Percentiles rank a stretch among this genome's conserved stretches.
These are phyloP conservation scores for Nannochloris sp. DNA, from an alignment of 139 green algal genomes.

Conservation along the genomic window DNA sequence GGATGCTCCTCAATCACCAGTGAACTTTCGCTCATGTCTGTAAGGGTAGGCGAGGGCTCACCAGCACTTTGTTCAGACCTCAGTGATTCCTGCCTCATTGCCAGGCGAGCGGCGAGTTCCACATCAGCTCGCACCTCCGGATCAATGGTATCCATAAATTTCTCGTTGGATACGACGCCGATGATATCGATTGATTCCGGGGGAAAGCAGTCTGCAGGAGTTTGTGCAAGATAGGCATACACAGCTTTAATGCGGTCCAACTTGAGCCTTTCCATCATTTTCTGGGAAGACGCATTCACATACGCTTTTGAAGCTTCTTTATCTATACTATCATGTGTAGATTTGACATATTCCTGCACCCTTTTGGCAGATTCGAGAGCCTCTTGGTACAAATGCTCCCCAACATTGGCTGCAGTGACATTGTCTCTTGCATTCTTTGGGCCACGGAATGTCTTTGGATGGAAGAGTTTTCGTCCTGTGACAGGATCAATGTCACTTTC, in stretches of 20 bases:
- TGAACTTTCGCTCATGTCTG: background rate
- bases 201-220: slow-evolving; percentile 6
- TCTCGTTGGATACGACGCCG: slow-evolving; percentile 40
- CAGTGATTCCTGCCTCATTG: background rate
- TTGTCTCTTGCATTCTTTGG: slow-evolving; percentile 9
- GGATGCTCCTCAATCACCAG: background rate
- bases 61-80: background rate
- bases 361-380: slow-evolving; percentile 31
- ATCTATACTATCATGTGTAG: slow-evolving; percentile 11
- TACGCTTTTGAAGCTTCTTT: slow-evolving; percentile 12
- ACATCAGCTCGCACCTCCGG: slow-evolving; percentile 50
- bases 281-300: slow-evolving; percentile 19
- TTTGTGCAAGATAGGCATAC: slow-evolving; percentile 59
- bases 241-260: slow-evolving; percentile 64
- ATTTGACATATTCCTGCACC: slow-evolving; percentile 18
- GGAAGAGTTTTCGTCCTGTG: slow-evolving; percentile 55
- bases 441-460: slow-evolving; percentile 46
- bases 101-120: slow-evolving; percentile 37
- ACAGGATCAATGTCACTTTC: slow-evolving; percentile 41
- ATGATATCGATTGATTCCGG: slow-evolving; percentile 35
- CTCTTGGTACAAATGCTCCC: slow-evolving; percentile 62
- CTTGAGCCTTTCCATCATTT: slow-evolving; percentile 53
- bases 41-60: slow-evolving; percentile 8
- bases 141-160: slow-evolving; percentile 51
- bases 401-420: slow-evolving; percentile 20